Base-by-base conservation (phyloP, 257 asterid genomes). In the Plantago elongata region DNA sequence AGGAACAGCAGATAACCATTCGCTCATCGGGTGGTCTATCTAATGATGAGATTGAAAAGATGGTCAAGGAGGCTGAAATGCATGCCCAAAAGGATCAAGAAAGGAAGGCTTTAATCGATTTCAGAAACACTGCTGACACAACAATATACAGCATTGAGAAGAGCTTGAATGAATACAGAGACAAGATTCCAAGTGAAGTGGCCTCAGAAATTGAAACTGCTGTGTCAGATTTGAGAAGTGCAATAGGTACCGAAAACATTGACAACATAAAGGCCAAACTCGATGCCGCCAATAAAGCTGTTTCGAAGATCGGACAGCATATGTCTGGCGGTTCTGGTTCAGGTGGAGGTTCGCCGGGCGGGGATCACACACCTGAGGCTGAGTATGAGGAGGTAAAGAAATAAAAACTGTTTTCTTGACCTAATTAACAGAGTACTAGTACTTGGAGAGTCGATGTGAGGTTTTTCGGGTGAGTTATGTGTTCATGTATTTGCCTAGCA, bases 341-440 rank as follows among this genome's bases (percentile, higher is more conserved):
- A 11, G 9, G 85, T 11, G 91, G 83, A 10, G 86, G 86, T 48
- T 64, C 81, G 4, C 79, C 78, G 68, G 86, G 94, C 5, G 90
- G 95, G 13, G 90, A 76, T 11, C 88, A 78, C 69, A 65, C 86
- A 3, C 75, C 82, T 0, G 95, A 82, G 70, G 95, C 94, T 0
- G 95, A 87, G 50, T 87, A 84, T 10, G 93, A 80, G 75, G 95
- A 84, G 68, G 88, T 83, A 11, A 87, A 84, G 88, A 87, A 87
- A 71, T 84, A 80, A 75, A 66, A 7, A 34, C 40, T 34, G 40
- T 6, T 34, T 34, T 34, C 40, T 34, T 34, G 40, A 34, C 8
- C 40, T 34, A 34, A 34, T 34, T 34, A 7, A 34, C 40, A 34
- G 40, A 34, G 2, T 22, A 22, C 27, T 22, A 22, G 27, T 22